phyloP scores from a whole-genome alignment of 1,284 basidiomycete genomes.

The Ceratorhiza oryzae-sativae region DNA sequence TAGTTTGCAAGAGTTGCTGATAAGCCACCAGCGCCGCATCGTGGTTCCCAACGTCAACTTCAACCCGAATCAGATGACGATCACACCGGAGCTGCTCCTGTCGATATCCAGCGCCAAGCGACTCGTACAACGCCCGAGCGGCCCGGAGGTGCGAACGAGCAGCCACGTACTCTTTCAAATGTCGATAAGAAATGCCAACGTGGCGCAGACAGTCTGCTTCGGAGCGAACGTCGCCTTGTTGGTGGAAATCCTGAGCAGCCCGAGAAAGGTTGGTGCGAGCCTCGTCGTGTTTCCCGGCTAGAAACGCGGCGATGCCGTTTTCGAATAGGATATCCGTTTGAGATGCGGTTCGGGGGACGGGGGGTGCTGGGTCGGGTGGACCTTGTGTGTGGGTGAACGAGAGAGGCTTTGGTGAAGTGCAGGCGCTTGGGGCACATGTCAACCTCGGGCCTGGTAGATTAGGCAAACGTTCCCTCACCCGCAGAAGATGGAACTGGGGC shows the following conservation, averaged over 20 bases:
- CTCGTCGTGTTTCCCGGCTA: conserved; percentile 13
- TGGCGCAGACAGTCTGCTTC: conserved; percentile 33
- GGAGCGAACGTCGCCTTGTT: background rate
- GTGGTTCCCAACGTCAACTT: conserved; percentile 18
- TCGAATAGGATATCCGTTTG: background rate
- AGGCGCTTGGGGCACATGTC: too few relatives aligned
- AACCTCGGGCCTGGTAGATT: too few relatives aligned
- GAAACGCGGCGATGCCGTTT: background rate
- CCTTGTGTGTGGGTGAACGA: too few relatives aligned
- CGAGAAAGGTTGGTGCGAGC: background rate
- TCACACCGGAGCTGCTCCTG: conserved; percentile 18
- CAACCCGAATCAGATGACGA: conserved; percentile 16
- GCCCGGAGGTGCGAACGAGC: conserved; percentile 13
- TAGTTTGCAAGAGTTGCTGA: background rate
- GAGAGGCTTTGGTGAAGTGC: too few relatives aligned
- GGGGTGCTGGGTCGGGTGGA: background rate
- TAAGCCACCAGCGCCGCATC: background rate
- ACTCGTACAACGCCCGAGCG: conserved; percentile 19
- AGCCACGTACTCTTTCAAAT: conserved; percentile 7
- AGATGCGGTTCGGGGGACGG: background rate
- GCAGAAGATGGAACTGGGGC: too few relatives aligned
- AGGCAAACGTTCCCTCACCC: too few relatives aligned
- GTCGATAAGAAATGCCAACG: conserved; percentile 23
- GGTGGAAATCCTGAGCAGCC: conserved; percentile 5
- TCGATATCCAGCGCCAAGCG: conserved; percentile 2